Percentiles rank a stretch among this genome's conserved stretches.
phyloP scores from a whole-genome alignment of 1,139 yeast genomes.

The Magnusiomyces clavatus region DNA sequence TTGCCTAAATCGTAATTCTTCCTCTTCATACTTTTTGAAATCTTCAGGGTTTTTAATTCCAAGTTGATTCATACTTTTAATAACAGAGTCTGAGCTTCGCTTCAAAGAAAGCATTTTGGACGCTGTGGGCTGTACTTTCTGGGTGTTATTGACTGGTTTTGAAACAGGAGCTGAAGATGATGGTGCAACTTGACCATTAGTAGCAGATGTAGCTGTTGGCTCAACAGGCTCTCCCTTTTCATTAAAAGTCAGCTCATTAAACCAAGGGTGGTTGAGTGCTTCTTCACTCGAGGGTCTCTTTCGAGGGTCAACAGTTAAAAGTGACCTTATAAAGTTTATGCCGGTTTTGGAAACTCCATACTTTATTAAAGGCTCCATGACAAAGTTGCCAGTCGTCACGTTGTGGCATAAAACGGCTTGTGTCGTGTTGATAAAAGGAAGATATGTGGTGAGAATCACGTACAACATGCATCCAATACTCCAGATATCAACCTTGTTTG shows the following conservation, averaged over 20 bases:
- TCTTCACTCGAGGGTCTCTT: constrained; percentile 61
- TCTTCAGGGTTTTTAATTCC: constrained; percentile 6
- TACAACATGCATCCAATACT: constrained; percentile 87
- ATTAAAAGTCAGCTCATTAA: constrained; percentile 20
- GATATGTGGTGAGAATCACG: constrained; percentile 81
- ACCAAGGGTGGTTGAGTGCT: constrained; percentile 70
- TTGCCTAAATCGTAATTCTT: neutral
- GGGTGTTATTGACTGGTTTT: too few relatives aligned
- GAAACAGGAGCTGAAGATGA: too few relatives aligned
- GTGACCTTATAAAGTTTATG: constrained; percentile 56
- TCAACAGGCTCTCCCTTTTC: neutral
- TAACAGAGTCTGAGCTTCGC: neutral
- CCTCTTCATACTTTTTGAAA: neutral
- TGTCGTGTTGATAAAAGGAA: constrained; percentile 89
- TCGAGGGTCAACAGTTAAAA: constrained; percentile 69
- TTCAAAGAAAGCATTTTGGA: too few relatives aligned
- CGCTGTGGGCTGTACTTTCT: neutral
- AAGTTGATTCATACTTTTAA: neutral
- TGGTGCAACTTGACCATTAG: too few relatives aligned
- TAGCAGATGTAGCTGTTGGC: too few relatives aligned
- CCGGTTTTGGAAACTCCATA: constrained; percentile 57
- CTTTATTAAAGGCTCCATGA: constrained; percentile 67
- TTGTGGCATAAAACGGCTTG: constrained; percentile 77
- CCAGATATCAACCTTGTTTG: constrained; percentile 93
- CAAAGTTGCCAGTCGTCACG: constrained; percentile 70